These are phyloP conservation scores for Monilinia vaccinii-corymbosi DNA, from an alignment of 2,329 filamentous ascomycete genomes.

Conservation along the genomic window DNA sequence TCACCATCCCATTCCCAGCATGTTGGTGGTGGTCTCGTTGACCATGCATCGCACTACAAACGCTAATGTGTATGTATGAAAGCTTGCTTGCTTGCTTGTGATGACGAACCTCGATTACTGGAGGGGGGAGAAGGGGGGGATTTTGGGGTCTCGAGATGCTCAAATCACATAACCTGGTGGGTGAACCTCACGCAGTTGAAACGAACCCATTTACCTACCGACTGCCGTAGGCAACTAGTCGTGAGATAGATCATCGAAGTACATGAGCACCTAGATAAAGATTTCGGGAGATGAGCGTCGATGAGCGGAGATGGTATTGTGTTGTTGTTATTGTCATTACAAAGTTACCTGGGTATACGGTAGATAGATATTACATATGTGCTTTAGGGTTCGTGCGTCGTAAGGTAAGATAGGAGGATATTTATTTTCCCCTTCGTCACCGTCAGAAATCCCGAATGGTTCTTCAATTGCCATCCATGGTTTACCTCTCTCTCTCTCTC, in stretches of 20 bases:
- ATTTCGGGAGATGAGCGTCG: background rate
- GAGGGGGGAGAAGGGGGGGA: too few relatives aligned
- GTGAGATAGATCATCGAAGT: background rate
- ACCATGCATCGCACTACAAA: slow-evolving; percentile 1
- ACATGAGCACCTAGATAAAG: background rate
- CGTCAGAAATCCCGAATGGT: background rate
- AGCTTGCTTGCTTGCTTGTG: background rate
- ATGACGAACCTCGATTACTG: background rate
- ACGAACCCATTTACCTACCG: background rate
- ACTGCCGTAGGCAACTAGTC: background rate
- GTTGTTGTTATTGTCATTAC: background rate
- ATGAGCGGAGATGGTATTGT: too few relatives aligned
- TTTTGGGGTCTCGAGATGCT: too few relatives aligned
- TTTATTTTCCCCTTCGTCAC: background rate
- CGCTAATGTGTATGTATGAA: background rate
- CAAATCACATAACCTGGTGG: too few relatives aligned
- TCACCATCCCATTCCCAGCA: background rate
- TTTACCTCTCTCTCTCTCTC: background rate
- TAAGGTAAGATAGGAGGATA: background rate
- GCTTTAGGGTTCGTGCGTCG: background rate
- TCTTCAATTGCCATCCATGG: background rate
- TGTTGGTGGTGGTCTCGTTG: background rate
- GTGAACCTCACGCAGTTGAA: too few relatives aligned
- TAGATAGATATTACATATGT: background rate
- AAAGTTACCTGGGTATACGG: too few relatives aligned